Evolutionary conservation across 1,284 basidiomycete species (phyloP), one percentile per base, ranked within the genome.

Genomic region (Gymnopus androsaceus): DNA sequence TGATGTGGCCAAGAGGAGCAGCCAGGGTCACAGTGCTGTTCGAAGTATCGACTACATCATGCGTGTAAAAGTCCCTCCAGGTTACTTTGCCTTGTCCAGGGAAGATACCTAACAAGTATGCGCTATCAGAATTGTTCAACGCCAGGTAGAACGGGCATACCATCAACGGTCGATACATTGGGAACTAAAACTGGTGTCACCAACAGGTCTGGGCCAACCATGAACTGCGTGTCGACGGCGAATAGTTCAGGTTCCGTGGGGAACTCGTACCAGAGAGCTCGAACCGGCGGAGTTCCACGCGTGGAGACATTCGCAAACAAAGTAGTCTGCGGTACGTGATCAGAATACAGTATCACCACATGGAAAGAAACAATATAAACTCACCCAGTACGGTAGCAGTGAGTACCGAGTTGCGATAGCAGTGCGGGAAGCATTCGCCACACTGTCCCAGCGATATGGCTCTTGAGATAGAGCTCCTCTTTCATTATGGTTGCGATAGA

Each of bases 61-160:
- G 85, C 0, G 85, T 89, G 70, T 85, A 90, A 82, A 87, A 90
- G 69, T 92, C 88, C 51, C 87, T 79, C 88, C 87, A 92, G 55
- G 77, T 71, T 0, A 81, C 79, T 15, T 70, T 71, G 17, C 81
- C 82, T 54, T 77, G 71, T 1, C 85, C 85, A 27, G 84, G 84
- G 72, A 89, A 83, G 45, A 85, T 74, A 40, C 78, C 84, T 85
- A 49, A 4, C 19, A 25, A 17, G 15, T 45, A 38, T n/a, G n/a
- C n/a, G 3, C 31, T 47, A 48, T 47, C 25, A 31, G n/a, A 15
- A 19, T 30, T 21, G n/a, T n/a, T 5, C 8, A 19, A 28, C 37
- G n/a, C 17, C 12, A 27, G 17, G 23, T 23, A 28, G 3, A 4
- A 8, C n/a, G n/a, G 17, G 30, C 30, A 19, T 34, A 42, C 81